phyloP scores from a whole-genome alignment of 2,329 filamentous ascomycete species.

The Cladorrhinum sp. region DNA sequence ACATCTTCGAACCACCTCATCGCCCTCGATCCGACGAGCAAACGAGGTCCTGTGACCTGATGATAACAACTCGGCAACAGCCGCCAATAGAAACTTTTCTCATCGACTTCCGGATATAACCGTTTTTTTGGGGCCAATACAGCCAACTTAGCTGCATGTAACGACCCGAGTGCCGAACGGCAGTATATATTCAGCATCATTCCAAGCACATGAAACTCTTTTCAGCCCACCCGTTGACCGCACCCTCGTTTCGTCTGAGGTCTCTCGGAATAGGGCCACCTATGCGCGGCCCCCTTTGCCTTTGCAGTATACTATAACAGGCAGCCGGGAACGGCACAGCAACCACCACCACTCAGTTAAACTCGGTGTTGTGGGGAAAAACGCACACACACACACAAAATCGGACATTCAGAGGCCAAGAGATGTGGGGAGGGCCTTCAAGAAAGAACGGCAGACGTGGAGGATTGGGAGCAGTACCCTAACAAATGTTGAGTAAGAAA shows the following conservation, averaged over 20 bases:
- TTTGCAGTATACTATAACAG: slow-evolving; percentile 6
- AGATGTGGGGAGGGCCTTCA: background rate
- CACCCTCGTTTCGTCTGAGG: background rate
- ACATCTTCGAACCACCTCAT: slow-evolving; percentile 42
- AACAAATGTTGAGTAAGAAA: background rate
- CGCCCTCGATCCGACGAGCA: slow-evolving; percentile 24
- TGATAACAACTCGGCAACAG: too few relatives aligned
- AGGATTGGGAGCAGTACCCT: background rate
- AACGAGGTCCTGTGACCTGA: slow-evolving; percentile 26
- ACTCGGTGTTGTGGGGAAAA: background rate
- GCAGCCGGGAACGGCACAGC: slow-evolving; percentile 14
- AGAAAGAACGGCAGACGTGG: background rate
- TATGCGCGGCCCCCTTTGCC: slow-evolving; percentile 2
- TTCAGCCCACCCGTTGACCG: background rate
- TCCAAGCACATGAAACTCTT: slow-evolving; percentile 5
- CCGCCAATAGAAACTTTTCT: too few relatives aligned
- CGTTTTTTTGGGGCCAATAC: background rate
- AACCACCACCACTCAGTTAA: background rate
- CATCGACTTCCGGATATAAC: too few relatives aligned
- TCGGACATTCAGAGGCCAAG: background rate
- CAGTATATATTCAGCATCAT: background rate
- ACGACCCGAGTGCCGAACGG: too few relatives aligned
- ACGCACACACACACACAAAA: background rate
- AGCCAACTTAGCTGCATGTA: too few relatives aligned
- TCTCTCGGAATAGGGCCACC: background rate